Percentiles rank a stretch among this genome's conserved stretches.
Conservation (phyloP, 768 basidiomycete species). For the Terana coerulea region DNA sequence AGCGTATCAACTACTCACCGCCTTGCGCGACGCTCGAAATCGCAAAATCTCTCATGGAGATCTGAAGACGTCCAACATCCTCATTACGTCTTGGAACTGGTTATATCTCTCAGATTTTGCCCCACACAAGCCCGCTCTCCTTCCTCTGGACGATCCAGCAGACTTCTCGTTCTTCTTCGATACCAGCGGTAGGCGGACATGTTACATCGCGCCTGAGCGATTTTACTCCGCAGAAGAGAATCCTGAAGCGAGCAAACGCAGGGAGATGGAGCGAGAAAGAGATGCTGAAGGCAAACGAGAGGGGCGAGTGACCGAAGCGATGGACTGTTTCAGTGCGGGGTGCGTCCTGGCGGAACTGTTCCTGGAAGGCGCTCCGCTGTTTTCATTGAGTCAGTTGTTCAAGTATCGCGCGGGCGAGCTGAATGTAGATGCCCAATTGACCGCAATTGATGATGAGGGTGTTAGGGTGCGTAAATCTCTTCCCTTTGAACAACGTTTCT, state of each 20-base stretch:
- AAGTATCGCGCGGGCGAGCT: slow-evolving; percentile 89
- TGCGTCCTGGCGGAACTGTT: slow-evolving; percentile 97
- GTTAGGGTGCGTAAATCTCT: slow-evolving; percentile 60
- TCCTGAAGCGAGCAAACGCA: slow-evolving; percentile 32
- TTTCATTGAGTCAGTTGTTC: slow-evolving; percentile 92
- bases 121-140: slow-evolving; percentile 88
- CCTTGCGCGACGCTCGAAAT: slow-evolving; percentile 76
- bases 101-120: slow-evolving; percentile 95
- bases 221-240: slow-evolving; percentile 78
- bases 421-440: slow-evolving; percentile 66
- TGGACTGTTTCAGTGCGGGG: slow-evolving; percentile 96
- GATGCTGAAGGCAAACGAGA: slow-evolving; percentile 67
- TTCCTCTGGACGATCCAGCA: slow-evolving; percentile 94
- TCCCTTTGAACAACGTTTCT: slow-evolving; percentile 6
- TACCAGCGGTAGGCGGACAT: slow-evolving; percentile 87
- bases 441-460: slow-evolving; percentile 73
- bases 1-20: slow-evolving; percentile 86
- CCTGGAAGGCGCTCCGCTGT: slow-evolving; percentile 88
- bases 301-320: slow-evolving; percentile 84
- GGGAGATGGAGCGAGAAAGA: slow-evolving; percentile 2
- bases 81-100: slow-evolving; percentile 96
- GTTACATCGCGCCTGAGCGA: slow-evolving; percentile 94
- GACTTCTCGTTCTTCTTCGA: slow-evolving; percentile 99
- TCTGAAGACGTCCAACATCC: slow-evolving; percentile 95
- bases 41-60: slow-evolving; percentile 95